Percentiles rank a stretch among this genome's conserved stretches.
These are phyloP conservation scores for Viola pubescens DNA, from an alignment of 441 rosid species.

Conservation along the genomic window DNA sequence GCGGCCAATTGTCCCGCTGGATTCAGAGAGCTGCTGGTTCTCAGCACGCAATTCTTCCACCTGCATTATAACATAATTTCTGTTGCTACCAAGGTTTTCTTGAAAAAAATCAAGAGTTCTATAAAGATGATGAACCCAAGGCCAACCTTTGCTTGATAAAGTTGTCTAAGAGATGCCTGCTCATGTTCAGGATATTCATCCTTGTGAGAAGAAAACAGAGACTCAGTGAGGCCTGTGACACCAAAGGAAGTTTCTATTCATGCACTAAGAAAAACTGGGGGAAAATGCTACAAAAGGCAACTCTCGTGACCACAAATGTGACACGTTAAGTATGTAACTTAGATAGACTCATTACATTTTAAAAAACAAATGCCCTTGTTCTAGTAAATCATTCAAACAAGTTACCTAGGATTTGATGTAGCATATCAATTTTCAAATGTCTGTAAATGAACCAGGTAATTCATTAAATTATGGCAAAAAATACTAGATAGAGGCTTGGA, in stretches of 20 bases:
- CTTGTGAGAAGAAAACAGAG: slow-evolving; percentile 89
- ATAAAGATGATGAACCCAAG: slow-evolving; percentile 13
- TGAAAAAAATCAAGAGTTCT: slow-evolving; percentile 13
- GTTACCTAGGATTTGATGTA: neutral
- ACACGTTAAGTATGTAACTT: too few relatives aligned
- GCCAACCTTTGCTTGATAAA: slow-evolving; percentile 79
- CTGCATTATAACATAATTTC: slow-evolving; percentile 37
- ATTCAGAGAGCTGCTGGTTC: slow-evolving; percentile 62
- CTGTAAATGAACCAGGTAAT: neutral
- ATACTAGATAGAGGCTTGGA: neutral
- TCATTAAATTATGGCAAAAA: neutral
- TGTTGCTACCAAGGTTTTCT: slow-evolving; percentile 9
- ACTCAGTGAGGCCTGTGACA: slow-evolving; percentile 81
- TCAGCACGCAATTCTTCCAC: slow-evolving; percentile 91
- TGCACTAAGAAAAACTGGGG: too few relatives aligned
- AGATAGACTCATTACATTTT: too few relatives aligned
- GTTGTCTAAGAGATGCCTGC: slow-evolving; percentile 87
- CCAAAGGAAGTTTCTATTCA: too few relatives aligned
- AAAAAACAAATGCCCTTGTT: too few relatives aligned
- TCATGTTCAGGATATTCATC: slow-evolving; percentile 97
- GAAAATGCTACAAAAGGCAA: too few relatives aligned
- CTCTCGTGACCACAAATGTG: neutral
- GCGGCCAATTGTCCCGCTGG: slow-evolving; percentile 88
- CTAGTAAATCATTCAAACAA: too few relatives aligned
- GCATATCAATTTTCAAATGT: neutral